These are phyloP conservation scores for Phaeosphaeria sp. DNA, from an alignment of 2,329 filamentous ascomycete species.

Conservation along the genomic window DNA sequence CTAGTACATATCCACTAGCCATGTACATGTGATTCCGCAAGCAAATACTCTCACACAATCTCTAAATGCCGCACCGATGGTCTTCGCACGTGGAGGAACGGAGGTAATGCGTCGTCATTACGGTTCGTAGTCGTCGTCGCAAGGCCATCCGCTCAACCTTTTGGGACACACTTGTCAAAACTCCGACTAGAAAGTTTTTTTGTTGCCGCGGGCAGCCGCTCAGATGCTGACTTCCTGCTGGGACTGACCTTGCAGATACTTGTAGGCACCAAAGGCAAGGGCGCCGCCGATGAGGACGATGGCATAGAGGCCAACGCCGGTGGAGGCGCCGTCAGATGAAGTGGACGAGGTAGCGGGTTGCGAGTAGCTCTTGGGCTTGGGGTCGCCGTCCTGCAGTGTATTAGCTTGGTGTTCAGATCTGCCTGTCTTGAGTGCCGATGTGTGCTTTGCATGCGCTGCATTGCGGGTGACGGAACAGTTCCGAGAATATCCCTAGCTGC, in stretches of 20 bases:
- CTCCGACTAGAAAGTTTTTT: background rate
- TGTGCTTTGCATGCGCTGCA: background rate
- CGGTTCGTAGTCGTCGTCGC: background rate
- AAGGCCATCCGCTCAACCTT: background rate
- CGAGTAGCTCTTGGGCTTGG: conserved; percentile 68
- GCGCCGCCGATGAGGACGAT: conserved; percentile 79
- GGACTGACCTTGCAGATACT: conserved; percentile 73
- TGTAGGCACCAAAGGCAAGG: conserved; percentile 80
- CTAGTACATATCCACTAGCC: background rate
- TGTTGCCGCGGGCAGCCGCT: background rate
- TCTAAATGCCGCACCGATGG: background rate
- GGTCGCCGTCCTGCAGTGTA: conserved; percentile 70
- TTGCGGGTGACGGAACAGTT: conserved; percentile 22
- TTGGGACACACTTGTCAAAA: background rate
- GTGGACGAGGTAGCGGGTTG: conserved; percentile 57
- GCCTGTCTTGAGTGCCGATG: conserved; percentile 1
- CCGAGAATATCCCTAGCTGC: conserved; percentile 14
- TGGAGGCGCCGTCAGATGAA: conserved; percentile 58
- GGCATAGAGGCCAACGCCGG: conserved; percentile 83
- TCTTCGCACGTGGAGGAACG: background rate
- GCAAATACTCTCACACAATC: too few relatives aligned
- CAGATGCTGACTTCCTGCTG: conserved; percentile 13
- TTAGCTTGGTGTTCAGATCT: conserved; percentile 7
- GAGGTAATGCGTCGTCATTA: background rate
- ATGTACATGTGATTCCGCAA: background rate